Evolutionary conservation across 2,329 filamentous ascomycete species (phyloP).

Genomic region (Orbilia javanica): DNA sequence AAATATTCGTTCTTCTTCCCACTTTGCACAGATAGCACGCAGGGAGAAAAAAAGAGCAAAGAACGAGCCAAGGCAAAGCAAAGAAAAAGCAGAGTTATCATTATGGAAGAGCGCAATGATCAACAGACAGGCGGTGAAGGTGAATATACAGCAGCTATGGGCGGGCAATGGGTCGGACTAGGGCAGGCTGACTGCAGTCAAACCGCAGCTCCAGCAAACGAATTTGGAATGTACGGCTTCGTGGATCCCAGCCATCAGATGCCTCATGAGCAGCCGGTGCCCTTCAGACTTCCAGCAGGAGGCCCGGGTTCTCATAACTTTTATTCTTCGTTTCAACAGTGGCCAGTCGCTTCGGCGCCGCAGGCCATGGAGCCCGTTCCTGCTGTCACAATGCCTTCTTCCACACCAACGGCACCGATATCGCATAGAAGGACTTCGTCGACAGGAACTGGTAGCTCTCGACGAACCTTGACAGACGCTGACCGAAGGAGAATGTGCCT

Average conservation of each 20-base stretch:
- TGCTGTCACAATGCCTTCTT: slow-evolving; percentile 64
- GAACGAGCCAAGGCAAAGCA: slow-evolving; percentile 9
- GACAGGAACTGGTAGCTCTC: slow-evolving; percentile 73
- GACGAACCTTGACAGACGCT: slow-evolving; percentile 89
- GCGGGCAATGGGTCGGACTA: slow-evolving; percentile 57
- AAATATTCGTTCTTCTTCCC: background rate
- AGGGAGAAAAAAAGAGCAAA: slow-evolving; percentile 2
- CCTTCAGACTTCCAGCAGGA: slow-evolving; percentile 42
- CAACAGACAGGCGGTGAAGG: slow-evolving; percentile 52
- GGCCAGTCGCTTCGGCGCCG: slow-evolving; percentile 49
- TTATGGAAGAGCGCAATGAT: slow-evolving; percentile 57
- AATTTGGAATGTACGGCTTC: slow-evolving; percentile 58
- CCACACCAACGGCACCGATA: slow-evolving; percentile 71
- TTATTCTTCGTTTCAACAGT: slow-evolving; percentile 51
- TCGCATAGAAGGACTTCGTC: slow-evolving; percentile 70
- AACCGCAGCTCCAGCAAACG: slow-evolving; percentile 55
- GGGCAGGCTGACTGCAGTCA: slow-evolving; percentile 53
- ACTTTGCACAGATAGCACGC: slow-evolving; percentile 16
- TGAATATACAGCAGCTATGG: slow-evolving; percentile 57
- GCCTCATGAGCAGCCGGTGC: slow-evolving; percentile 34
- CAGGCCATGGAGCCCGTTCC: slow-evolving; percentile 52
- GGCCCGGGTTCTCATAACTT: slow-evolving; percentile 48
- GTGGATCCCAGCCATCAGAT: slow-evolving; percentile 53
- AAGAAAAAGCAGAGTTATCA: slow-evolving; percentile 20
- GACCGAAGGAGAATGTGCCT: slow-evolving; percentile 94